These are phyloP conservation scores for Xylaria telfairii DNA, from an alignment of 495 filamentous ascomycete species.

Conservation along the genomic window DNA sequence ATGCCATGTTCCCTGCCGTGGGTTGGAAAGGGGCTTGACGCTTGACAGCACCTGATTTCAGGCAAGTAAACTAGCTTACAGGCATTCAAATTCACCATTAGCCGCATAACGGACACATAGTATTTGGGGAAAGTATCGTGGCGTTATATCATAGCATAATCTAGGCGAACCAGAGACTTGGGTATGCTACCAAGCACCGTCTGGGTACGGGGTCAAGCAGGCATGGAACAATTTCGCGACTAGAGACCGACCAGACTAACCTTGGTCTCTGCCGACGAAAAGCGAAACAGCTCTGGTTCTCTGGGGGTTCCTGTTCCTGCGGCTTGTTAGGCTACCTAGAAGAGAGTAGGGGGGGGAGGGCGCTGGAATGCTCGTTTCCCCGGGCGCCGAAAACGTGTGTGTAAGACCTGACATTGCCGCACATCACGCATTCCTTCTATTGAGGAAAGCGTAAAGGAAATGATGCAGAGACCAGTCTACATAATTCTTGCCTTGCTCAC, in stretches of 20 bases:
- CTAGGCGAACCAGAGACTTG: background rate
- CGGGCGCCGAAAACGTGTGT: slow-evolving; percentile 37
- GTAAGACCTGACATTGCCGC: slow-evolving; percentile 30
- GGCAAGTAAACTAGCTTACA: background rate
- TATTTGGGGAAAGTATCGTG: background rate
- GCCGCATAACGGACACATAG: background rate
- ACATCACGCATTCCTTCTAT: slow-evolving; percentile 37
- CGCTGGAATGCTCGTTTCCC: slow-evolving; percentile 39
- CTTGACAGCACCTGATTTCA: slow-evolving; percentile 3
- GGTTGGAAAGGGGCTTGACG: slow-evolving; percentile 24
- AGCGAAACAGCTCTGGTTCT: slow-evolving; percentile 6
- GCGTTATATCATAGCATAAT: background rate
- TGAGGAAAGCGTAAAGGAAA: slow-evolving; percentile 35
- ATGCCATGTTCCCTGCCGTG: slow-evolving; percentile 25
- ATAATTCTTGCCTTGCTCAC: slow-evolving; percentile 14
- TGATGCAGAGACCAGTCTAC: slow-evolving; percentile 37
- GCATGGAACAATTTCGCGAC: slow-evolving; percentile 10
- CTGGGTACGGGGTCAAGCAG: background rate
- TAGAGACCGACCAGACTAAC: slow-evolving; percentile 3
- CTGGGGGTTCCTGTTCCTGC: slow-evolving; percentile 12
- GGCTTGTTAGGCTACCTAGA: slow-evolving; percentile 21
- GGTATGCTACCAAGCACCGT: slow-evolving; percentile 8
- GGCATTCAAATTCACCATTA: background rate
- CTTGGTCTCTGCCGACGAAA: background rate
- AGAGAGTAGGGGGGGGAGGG: slow-evolving; percentile 8